phyloP scores from a whole-genome alignment of 345 rosid species.

The Chamaenerion angustifolium region DNA sequence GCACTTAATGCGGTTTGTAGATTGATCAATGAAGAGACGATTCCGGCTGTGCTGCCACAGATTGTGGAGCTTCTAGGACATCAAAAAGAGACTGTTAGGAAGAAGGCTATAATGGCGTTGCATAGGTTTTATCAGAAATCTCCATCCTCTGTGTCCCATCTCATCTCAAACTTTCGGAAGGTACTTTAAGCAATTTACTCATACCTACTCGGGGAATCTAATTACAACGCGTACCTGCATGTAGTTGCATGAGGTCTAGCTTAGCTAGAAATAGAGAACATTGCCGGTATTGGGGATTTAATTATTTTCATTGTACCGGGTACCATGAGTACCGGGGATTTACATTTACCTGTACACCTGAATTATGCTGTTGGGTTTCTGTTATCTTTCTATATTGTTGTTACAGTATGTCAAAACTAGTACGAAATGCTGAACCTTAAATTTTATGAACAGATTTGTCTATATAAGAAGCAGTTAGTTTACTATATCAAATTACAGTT shows the following conservation, averaged over 20 bases:
- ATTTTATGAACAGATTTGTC: no score
- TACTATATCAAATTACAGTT: no score
- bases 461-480: no score
- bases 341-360: no score
- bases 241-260: no score
- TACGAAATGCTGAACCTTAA: no score
- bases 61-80: slow-evolving; percentile 74
- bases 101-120: slow-evolving; percentile 97
- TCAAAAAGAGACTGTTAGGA: slow-evolving; percentile 83
- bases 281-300: no score
- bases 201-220: not conserved
- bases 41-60: slow-evolving; percentile 92
- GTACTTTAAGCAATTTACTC: slow-evolving; percentile 12
- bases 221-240: not conserved
- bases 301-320: no score
- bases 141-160: slow-evolving; percentile 80
- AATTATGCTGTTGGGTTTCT: no score
- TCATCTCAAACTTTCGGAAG: slow-evolving; percentile 82
- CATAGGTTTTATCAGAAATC: slow-evolving; percentile 85
- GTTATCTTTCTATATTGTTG: not conserved
- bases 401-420: not conserved
- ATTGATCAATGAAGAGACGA: slow-evolving; percentile 94
- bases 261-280: no score
- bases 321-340: no score
- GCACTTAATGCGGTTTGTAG: slow-evolving; percentile 84